phyloP scores from a whole-genome alignment of 306 rosid genomes.

The Glycine latifolia region DNA sequence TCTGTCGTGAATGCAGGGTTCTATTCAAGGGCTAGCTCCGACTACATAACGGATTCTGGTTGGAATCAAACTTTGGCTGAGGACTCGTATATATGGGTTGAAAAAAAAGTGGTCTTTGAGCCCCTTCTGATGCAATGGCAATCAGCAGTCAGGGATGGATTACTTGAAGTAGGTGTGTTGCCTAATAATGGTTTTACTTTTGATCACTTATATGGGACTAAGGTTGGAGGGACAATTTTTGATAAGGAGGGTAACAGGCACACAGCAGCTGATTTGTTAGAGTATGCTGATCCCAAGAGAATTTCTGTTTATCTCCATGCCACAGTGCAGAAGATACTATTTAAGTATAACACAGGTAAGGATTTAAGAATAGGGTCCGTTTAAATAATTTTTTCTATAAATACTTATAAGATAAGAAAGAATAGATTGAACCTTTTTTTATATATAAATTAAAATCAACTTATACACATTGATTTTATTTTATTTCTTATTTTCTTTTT shows the following conservation, averaged over 20 bases:
- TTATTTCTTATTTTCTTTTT: too few relatives aligned
- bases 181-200: conserved; percentile 72
- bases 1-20: conserved; percentile 77
- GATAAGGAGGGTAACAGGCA: conserved; percentile 66
- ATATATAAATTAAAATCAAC: too few relatives aligned
- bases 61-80: conserved; percentile 59
- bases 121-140: conserved; percentile 69
- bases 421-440: too few relatives aligned
- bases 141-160: conserved; percentile 65
- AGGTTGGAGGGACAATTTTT: conserved; percentile 76
- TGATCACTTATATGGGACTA: conserved; percentile 72
- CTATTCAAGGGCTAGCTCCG: conserved; percentile 59
- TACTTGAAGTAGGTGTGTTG: conserved; percentile 66
- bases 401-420: too few relatives aligned
- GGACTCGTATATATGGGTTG: conserved; percentile 74
- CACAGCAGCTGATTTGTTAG: conserved; percentile 80
- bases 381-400: too few relatives aligned
- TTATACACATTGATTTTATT: too few relatives aligned
- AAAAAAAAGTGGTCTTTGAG: conserved; percentile 60
- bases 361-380: too few relatives aligned
- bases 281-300: conserved; percentile 62
- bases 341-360: conserved; percentile 49
- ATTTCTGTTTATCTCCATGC: conserved; percentile 74
- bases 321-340: conserved; percentile 65
- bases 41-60: conserved; percentile 52